Evolutionary conservation across 192 early-diverging fungal genomes (phyloP), one percentile per base, ranked within the genome.

Genomic region (Entomortierella chlamydospora): DNA sequence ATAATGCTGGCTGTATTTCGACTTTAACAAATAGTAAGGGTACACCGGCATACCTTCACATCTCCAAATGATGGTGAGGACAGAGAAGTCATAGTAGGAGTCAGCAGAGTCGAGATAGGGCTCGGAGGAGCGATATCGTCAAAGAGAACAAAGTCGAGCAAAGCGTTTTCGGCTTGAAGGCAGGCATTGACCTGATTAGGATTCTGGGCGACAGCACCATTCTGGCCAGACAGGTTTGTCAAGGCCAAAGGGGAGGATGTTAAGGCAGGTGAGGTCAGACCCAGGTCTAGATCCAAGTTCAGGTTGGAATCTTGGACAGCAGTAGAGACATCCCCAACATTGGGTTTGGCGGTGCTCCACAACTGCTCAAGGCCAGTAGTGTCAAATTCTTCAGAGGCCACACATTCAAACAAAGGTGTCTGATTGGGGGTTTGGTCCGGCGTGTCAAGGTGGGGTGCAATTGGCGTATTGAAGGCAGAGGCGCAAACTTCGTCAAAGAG

Each of bases 161-260:
- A 79, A 41, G 76, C 76, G 45, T 63, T 79, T 79, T 79, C 76
- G 76, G 76, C 76, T 79, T 79, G 76, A 79, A 79, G 76, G 66
- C 57, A 56, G n/a, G 68, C 58, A 50, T 33, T 47, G 52, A 28
- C 13, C 58, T 57, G 49, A 43, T 12, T 23, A 43, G 37, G 58
- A 42, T 61, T 64, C 51, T 61, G 47, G 2, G 57, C 55, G 11
- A 26, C 15, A 42, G 5, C 47, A 29, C 26, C 51, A 17, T 61
- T 43, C 39, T 57, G 39, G 18, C 30, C 47, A 18, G 56, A 66
- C 50, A 34, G 29, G 47, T 45, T 54, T 53, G 72, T 64, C 56
- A 37, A 72, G 70, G 61, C 28, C 47, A 43, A 37, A 29, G 65
- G 42, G 15, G 39, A 57, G 9, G 55, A 17, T 11, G 28, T 30